Evolutionary conservation across 2,329 filamentous ascomycete species (phyloP).

Genomic region (Neonectria magnoliae): DNA sequence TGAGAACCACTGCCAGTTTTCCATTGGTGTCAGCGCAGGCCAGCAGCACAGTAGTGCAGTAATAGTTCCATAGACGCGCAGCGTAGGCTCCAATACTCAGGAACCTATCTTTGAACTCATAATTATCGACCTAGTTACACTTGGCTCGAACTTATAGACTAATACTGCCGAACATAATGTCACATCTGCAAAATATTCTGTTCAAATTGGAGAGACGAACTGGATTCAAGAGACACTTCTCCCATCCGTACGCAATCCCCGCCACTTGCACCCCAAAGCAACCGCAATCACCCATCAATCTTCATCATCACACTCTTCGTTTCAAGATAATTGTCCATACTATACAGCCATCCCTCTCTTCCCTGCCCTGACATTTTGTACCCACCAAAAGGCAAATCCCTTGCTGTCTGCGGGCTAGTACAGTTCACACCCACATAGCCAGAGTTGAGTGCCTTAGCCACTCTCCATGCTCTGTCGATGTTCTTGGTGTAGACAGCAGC

Average conservation of each 20-base stretch:
- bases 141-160: no score
- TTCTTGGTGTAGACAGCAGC: slow-evolving; percentile 67
- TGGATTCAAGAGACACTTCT: no score
- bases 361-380: slow-evolving; percentile 31
- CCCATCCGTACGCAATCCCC: no score
- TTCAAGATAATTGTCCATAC: slow-evolving; percentile 36
- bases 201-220: no score
- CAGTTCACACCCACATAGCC: slow-evolving; percentile 70
- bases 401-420: slow-evolving; percentile 34
- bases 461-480: slow-evolving; percentile 55
- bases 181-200: no score
- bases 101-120: no score
- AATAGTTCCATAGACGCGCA: no score
- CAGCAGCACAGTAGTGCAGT: background rate
- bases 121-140: no score
- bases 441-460: slow-evolving; percentile 64
- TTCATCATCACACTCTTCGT: slow-evolving; percentile 38
- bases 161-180: no score
- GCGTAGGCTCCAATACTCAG: background rate
- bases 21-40: background rate
- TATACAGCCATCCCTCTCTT: slow-evolving; percentile 25
- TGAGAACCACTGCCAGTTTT: background rate
- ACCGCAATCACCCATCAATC: slow-evolving; percentile 9
- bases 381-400: slow-evolving; percentile 31
- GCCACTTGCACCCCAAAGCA: background rate